Conservation (phyloP, 176 grass and related monocot genomes). For the Ensete ventricosum region DNA sequence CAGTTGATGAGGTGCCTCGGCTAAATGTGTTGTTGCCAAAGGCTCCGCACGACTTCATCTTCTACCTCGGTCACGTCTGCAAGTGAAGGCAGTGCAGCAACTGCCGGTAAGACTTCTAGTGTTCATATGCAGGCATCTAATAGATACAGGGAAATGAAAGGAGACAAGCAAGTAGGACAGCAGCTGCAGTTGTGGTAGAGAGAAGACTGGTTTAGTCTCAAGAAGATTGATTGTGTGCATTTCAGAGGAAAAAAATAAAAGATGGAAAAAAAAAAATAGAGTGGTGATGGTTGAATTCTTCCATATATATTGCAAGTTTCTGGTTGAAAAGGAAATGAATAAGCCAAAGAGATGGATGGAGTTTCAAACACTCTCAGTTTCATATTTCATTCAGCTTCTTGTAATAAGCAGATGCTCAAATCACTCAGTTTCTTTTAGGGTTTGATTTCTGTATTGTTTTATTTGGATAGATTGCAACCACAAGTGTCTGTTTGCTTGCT, state of each 20-base stretch:
- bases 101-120: background rate
- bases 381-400: background rate
- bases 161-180: background rate
- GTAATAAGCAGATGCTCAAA: background rate
- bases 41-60: background rate
- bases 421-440: no score
- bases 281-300: no score
- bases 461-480: no score
- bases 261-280: no score
- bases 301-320: background rate
- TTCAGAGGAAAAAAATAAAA: background rate
- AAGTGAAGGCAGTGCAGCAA: background rate
- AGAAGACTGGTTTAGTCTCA: background rate
- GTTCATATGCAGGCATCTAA: background rate
- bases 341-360: background rate
- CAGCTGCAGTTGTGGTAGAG: background rate
- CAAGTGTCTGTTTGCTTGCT: no score
- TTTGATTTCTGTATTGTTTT: no score
- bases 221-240: background rate
- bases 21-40: background rate
- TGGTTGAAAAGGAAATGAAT: background rate
- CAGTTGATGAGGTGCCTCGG: background rate
- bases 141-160: background rate
- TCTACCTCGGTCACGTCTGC: background rate
- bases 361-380: no score